A percentile compares a stretch with the other conserved stretches of the same genome.
phyloP scores from a whole-genome alignment of 2,329 filamentous ascomycete genomes.

The Colletotrichum tropicicola region DNA sequence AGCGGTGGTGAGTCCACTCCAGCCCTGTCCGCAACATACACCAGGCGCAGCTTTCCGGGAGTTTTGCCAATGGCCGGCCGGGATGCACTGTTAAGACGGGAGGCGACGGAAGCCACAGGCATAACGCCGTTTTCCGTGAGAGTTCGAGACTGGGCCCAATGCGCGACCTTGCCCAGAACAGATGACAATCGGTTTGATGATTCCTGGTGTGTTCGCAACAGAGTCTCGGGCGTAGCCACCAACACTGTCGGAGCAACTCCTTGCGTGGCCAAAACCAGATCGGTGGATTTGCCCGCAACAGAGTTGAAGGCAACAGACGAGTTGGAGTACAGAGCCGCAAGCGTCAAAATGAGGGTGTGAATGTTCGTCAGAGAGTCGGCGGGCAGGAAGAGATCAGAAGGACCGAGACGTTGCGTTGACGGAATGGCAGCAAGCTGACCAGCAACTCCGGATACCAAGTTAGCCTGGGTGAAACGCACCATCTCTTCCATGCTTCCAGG shows the following conservation, averaged over 20 bases:
- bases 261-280: constrained; percentile 77
- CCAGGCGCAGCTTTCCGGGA: constrained; percentile 79
- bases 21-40: constrained; percentile 81
- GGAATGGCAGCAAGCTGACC: constrained; percentile 82
- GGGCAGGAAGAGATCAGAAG: constrained; percentile 84
- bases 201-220: constrained; percentile 73
- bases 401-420: constrained; percentile 74
- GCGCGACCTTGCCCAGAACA: constrained; percentile 71
- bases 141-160: constrained; percentile 75
- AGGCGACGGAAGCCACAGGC: constrained; percentile 71
- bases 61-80: constrained; percentile 67
- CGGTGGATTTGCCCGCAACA: constrained; percentile 77
- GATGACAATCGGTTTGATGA: constrained; percentile 68
- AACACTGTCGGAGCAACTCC: constrained; percentile 84
- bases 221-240: constrained; percentile 78
- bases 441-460: constrained; percentile 87
- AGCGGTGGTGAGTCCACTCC: constrained; percentile 71
- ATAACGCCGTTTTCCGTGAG: constrained; percentile 78
- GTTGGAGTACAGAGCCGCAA: constrained; percentile 86
- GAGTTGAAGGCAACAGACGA: constrained; percentile 89
- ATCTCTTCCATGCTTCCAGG: constrained; percentile 69
- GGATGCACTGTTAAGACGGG: constrained; percentile 51
- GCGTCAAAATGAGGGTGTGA: constrained; percentile 81
- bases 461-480: constrained; percentile 82
- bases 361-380: constrained; percentile 82